Evolutionary conservation across 1,139 yeast genomes (phyloP).

Genomic region (Debaryomyces psychrophilus): DNA sequence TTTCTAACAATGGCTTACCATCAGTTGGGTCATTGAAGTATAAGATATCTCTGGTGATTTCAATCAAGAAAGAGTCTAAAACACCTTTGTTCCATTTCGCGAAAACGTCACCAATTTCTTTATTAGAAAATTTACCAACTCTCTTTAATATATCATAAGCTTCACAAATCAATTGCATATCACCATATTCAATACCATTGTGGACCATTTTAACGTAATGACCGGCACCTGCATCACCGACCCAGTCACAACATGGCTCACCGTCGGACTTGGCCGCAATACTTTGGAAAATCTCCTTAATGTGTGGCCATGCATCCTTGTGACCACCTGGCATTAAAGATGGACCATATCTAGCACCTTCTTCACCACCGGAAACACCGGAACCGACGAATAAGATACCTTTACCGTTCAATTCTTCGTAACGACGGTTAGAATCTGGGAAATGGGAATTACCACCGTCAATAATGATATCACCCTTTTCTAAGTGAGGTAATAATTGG

Average conservation of each 20-base stretch:
- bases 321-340: conserved; percentile 99
- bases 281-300: conserved; percentile 94
- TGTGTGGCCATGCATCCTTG: conserved; percentile 97
- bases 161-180: conserved; percentile 98
- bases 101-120: conserved; percentile 93
- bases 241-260: conserved; percentile 99
- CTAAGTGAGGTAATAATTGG: conserved; percentile 87
- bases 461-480: conserved; percentile 96
- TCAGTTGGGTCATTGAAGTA: conserved; percentile 84
- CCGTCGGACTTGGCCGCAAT: conserved; percentile 96
- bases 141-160: conserved; percentile 96
- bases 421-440: conserved; percentile 98
- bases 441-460: conserved; percentile 99
- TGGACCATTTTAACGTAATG: conserved; percentile 99
- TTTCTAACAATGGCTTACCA: conserved; percentile 91
- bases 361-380: conserved; percentile 99
- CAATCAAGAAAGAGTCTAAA: conserved; percentile 94
- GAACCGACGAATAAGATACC: conserved; percentile 95
- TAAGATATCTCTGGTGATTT: conserved; percentile 94
- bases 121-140: conserved; percentile 85
- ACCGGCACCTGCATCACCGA: conserved; percentile 98
- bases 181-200: conserved; percentile 99
- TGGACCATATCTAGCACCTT: conserved; percentile 99
- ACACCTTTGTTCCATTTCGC: conserved; percentile 96
- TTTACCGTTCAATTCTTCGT: conserved; percentile 80